phyloP scores from a whole-genome alignment of 345 rosid species.

The Citrus medica region DNA sequence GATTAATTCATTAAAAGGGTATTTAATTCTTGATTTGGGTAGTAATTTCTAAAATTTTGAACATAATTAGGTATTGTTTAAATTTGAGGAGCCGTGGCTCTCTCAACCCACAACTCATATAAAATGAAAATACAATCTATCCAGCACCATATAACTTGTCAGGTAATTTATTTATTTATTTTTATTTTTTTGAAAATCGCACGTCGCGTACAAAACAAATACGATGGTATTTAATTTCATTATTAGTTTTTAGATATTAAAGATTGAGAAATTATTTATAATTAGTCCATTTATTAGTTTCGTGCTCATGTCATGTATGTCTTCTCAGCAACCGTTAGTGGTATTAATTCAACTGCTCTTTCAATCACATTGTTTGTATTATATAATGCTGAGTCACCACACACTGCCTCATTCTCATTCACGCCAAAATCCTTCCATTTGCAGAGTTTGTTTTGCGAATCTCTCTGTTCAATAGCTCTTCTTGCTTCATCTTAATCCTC shows the following conservation, averaged over 20 bases:
- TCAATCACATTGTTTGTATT: slow-evolving; percentile 1
- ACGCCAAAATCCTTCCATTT: slow-evolving; percentile 37
- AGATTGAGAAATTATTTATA: background rate
- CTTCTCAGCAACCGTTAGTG: slow-evolving; percentile 15
- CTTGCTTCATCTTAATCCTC: slow-evolving; percentile 7
- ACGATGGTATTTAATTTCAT: background rate
- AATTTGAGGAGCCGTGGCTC: too few relatives aligned
- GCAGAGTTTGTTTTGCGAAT: slow-evolving; percentile 19
- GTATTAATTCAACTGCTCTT: background rate
- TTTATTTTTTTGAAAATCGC: too few relatives aligned
- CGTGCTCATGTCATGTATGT: background rate
- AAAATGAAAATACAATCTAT: too few relatives aligned
- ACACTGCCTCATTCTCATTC: slow-evolving; percentile 31
- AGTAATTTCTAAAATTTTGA: too few relatives aligned
- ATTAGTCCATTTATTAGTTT: background rate
- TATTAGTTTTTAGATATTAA: too few relatives aligned
- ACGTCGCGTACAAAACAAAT: too few relatives aligned
- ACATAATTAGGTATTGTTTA: too few relatives aligned
- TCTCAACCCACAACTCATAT: too few relatives aligned
- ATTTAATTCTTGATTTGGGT: background rate
- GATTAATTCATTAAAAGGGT: too few relatives aligned
- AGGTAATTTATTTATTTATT: too few relatives aligned
- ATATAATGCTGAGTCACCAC: slow-evolving; percentile 36
- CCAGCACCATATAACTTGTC: background rate
- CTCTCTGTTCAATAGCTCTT: slow-evolving; percentile 6